Conservation (phyloP, 176 grass and related monocot species). For the Triticum turgidum region DNA sequence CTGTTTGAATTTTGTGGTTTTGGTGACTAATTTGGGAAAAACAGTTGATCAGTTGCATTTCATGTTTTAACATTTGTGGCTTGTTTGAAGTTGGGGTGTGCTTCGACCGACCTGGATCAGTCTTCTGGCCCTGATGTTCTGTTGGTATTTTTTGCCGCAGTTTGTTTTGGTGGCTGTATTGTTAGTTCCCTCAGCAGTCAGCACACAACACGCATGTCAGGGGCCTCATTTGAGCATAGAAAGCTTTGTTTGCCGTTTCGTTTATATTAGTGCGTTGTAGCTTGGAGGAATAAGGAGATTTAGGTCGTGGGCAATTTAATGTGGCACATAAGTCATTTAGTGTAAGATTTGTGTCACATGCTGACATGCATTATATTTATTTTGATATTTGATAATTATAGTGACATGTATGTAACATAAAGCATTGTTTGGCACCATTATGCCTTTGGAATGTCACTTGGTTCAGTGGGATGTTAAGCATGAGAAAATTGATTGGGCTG, state of each 20-base stretch:
- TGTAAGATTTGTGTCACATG: background rate
- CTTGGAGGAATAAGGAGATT: background rate
- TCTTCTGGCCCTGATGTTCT: background rate
- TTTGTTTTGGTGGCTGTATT: background rate
- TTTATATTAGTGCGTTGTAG: background rate
- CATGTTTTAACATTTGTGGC: background rate
- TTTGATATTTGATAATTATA: background rate
- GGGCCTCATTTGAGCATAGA: background rate
- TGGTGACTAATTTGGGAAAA: background rate
- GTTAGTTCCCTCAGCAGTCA: slow-evolving; percentile 8
- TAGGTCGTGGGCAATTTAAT: background rate
- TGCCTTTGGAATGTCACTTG: background rate
- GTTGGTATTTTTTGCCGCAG: background rate
- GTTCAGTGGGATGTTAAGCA: background rate
- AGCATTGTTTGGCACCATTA: background rate
- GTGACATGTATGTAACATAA: background rate
- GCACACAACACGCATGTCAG: background rate
- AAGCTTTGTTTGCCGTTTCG: background rate
- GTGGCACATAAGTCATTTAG: background rate
- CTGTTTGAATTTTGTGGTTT: background rate
- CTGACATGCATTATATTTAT: background rate
- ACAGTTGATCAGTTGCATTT: background rate
- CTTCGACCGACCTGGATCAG: background rate
- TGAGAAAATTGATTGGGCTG: background rate
- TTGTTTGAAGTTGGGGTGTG: background rate